phyloP scores from a whole-genome alignment of 176 grass and related monocot species.

The Puccinellia tenuiflora region DNA sequence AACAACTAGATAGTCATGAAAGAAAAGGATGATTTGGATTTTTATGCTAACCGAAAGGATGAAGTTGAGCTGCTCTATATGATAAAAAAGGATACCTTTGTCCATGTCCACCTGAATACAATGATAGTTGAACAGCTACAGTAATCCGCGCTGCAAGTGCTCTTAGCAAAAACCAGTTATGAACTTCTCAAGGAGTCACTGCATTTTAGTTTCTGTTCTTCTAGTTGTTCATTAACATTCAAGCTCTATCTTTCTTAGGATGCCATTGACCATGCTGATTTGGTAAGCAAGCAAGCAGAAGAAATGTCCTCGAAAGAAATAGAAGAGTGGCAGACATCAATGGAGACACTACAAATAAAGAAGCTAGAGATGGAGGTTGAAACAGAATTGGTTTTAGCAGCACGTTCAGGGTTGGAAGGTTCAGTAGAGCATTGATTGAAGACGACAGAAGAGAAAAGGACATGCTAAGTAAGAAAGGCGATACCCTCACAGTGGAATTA shows the following conservation, averaged over 20 bases:
- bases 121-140: background rate
- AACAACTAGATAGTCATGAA: background rate
- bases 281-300: conserved; percentile 52
- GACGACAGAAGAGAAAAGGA: conserved; percentile 71
- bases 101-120: background rate
- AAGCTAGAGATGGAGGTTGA: conserved; percentile 78
- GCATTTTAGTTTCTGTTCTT: conserved; percentile 6
- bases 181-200: background rate
- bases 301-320: conserved; percentile 59
- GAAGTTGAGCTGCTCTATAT: background rate
- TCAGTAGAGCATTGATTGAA: conserved; percentile 73
- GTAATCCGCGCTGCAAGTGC: background rate
- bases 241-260: conserved; percentile 59
- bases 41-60: background rate
- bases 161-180: background rate
- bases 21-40: background rate
- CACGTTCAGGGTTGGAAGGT: conserved; percentile 56
- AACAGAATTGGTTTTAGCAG: conserved; percentile 66
- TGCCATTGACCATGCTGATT: conserved; percentile 61
- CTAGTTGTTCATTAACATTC: background rate
- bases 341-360: conserved; percentile 76
- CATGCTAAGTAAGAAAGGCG: conserved; percentile 52
- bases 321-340: conserved; percentile 78
- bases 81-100: background rate
- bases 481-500: conserved; percentile 63